Evolutionary conservation across 495 filamentous ascomycete species (phyloP), one percentile per base, ranked within the genome.

Genomic region (Podospora tetraspora): DNA sequence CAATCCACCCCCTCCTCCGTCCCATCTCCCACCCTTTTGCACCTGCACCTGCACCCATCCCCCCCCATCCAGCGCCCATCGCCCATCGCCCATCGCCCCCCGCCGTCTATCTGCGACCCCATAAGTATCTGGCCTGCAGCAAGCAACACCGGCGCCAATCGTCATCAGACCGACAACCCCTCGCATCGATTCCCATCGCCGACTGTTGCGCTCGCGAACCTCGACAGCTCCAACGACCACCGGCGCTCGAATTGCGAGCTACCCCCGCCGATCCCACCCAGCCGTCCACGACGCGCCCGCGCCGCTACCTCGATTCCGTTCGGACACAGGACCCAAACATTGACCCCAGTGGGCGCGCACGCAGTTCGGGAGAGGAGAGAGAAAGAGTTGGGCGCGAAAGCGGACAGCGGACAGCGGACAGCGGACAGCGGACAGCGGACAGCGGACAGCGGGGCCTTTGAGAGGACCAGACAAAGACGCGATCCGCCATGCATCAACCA

Each of bases 401-500:
- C 25, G 22, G 58, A 27, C 32, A 12, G 13, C 34, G 34, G n/a
- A n/a, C n/a, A 37, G 34, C 34, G 34, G 34, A 37, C 34, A 60
- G 27, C 58, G 21, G 57, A 59, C 21, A 59, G 57, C 57, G 57
- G 57, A n/a, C n/a, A n/a, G n/a, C n/a, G 22, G 57, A 58, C 57
- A 9, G 23, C n/a, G 21, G 57, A 59, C 21, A 59, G 57, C 57
- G 57, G 57, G 24, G 58, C 23, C 58, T 60, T 27, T 27, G 58
- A 60, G 21, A 25, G 58, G 23, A 60, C 58, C 23, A 27, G 58
- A 60, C 58, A 60, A 27, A 13, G 23, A 60, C 22, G 27, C 22
- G 23, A 24, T 24, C 58, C 6, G 27, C 58, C 23, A 60, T 66
- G 64, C 64, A 66, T 61, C 64, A 66, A 66, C 64, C 64, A 66